Evolutionary conservation across 2,329 filamentous ascomycete genomes (phyloP), one percentile per base, ranked within the genome.

Genomic region (Neoarthrinium moseri): DNA sequence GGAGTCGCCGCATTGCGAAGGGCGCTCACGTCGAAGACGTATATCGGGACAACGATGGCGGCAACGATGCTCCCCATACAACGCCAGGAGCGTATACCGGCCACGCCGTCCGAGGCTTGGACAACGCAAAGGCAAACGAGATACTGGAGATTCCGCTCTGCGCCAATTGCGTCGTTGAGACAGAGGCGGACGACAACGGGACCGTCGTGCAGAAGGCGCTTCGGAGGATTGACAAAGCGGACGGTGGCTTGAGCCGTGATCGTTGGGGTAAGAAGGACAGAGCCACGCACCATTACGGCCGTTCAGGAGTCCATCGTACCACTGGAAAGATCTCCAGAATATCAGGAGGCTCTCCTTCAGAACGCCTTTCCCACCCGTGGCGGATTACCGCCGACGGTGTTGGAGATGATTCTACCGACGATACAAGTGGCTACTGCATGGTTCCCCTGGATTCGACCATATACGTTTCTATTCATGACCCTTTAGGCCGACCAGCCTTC

Each of bases 381-480:
- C 51, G 27, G 11, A 21, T 42, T 6, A 37, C 41, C 4, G 45
- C 40, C 4, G 52, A 54, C 26, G 52, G 51, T 6, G 49, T 48
- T 22, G 51, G 51, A 4, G 43, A 27, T 8, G 46, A 48, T 3
- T 45, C 45, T 1, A 33, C 36, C 6, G 47, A 49, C 18, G 45
- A 48, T 12, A 38, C 50, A 6, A 17, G 46, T 46, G 33, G 47
- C 43, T 51, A 58, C 12, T 61, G 56, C 37, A 22, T 53, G 10
- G 54, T 59, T 4, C 54, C 58, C 3, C 51, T 58, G 0, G 55
- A 62, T 34, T 64, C 65, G 3, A 61, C 65, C 1, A 70, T 80
- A 5, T 81, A 78, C 58, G 69, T 81, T 6, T 71, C 74, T 26
- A 68, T 77, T 4, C 61, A 63, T 22, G 71, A 81, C 49, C 77